These are phyloP conservation scores for Clausena lansium DNA, from an alignment of 345 rosid species.

Conservation along the genomic window DNA sequence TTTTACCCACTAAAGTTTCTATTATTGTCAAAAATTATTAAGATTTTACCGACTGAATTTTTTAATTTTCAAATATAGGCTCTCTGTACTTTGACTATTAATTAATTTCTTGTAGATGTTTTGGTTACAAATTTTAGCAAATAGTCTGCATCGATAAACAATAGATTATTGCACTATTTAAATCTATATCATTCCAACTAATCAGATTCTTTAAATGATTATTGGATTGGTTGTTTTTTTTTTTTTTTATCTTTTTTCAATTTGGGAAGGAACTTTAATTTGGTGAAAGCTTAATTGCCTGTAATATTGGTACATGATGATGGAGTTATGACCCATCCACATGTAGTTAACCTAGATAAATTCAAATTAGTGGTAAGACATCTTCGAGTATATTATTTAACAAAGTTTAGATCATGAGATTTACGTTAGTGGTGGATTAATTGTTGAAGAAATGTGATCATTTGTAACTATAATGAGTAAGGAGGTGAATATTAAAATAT, in stretches of 20 bases:
- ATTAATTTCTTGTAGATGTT: too few relatives aligned
- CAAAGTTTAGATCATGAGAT: background rate
- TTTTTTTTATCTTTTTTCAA: background rate
- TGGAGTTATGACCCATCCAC: background rate
- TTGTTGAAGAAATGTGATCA: too few relatives aligned
- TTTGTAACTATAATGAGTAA: too few relatives aligned
- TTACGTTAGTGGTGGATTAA: too few relatives aligned
- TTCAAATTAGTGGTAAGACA: background rate
- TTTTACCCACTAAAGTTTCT: background rate
- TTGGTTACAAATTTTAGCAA: too few relatives aligned
- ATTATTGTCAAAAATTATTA: background rate
- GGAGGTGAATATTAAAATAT: too few relatives aligned
- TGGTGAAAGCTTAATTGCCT: background rate
- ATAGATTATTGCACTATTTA: background rate
- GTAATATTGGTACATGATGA: background rate
- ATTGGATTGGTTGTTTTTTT: too few relatives aligned
- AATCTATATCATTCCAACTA: too few relatives aligned
- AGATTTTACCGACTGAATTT: background rate
- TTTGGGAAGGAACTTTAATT: too few relatives aligned
- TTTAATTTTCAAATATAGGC: background rate
- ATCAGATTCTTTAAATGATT: background rate
- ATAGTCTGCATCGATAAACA: background rate
- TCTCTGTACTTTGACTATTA: background rate
- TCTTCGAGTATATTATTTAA: background rate
- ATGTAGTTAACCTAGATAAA: too few relatives aligned